Percentiles rank a stretch among this genome's conserved stretches.
Conservation (phyloP, 257 asterid genomes). For the Penstemon barbatus region DNA sequence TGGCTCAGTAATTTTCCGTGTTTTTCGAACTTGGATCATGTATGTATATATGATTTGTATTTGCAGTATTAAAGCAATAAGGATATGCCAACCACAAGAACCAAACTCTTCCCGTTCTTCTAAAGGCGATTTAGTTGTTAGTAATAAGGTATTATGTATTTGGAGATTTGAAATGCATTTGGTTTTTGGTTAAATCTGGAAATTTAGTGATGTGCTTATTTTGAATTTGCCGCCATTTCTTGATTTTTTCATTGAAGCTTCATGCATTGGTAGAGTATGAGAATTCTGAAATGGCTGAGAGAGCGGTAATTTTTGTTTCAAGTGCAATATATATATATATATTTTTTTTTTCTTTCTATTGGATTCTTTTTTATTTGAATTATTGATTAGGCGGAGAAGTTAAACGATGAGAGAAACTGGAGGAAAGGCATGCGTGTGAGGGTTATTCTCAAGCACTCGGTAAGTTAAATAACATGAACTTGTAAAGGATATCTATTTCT, state of each 20-base stretch:
- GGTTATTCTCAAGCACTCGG: constrained; percentile 80
- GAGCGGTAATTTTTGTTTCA: constrained; percentile 55
- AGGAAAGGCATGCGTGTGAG: constrained; percentile 90
- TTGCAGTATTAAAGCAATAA: constrained; percentile 73
- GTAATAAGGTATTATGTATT: constrained; percentile 64
- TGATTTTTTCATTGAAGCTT: constrained; percentile 43
- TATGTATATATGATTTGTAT: background rate
- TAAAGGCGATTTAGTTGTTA: constrained; percentile 69
- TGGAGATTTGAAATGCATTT: no score
- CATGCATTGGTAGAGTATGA: constrained; percentile 92
- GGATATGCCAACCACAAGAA: constrained; percentile 95
- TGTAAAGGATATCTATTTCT: background rate
- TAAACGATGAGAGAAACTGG: constrained; percentile 92
- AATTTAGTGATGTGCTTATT: background rate
- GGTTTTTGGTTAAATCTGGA: background rate
- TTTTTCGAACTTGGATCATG: background rate
- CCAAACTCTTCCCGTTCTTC: constrained; percentile 62
- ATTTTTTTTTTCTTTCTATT: background rate
- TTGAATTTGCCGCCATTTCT: background rate
- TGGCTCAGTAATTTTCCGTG: background rate
- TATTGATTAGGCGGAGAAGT: constrained; percentile 61
- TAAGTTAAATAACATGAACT: constrained; percentile 24
- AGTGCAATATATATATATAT: no score
- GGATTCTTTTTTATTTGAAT: background rate
- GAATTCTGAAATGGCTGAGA: constrained; percentile 79